phyloP scores from a whole-genome alignment of 305 asterid genomes.

The Solanum hybrid region DNA sequence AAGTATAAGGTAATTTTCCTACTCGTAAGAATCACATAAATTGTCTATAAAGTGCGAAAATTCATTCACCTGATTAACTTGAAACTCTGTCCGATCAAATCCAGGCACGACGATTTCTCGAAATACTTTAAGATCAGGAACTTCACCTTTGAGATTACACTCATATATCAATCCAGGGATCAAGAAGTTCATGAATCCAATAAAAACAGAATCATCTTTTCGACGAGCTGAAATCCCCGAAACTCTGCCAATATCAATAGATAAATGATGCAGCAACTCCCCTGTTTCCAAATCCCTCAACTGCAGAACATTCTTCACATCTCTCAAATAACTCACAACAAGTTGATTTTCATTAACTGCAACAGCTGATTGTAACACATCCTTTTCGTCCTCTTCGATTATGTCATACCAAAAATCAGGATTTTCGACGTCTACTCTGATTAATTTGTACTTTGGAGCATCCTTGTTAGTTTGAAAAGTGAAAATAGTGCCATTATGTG shows the following conservation, averaged over 20 bases:
- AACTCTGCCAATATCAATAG: slow-evolving; percentile 81
- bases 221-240: slow-evolving; percentile 61
- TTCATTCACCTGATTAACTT: slow-evolving; percentile 54
- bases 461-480: slow-evolving; percentile 82
- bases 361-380: slow-evolving; percentile 75
- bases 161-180: slow-evolving; percentile 66
- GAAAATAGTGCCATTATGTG: slow-evolving; percentile 70
- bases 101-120: slow-evolving; percentile 71
- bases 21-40: background rate
- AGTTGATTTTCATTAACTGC: slow-evolving; percentile 62
- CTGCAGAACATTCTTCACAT: slow-evolving; percentile 79
- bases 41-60: background rate
- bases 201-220: slow-evolving; percentile 47
- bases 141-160: slow-evolving; percentile 49
- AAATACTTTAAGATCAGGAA: slow-evolving; percentile 56
- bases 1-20: background rate
- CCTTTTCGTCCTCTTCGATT: slow-evolving; percentile 52
- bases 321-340: slow-evolving; percentile 63
- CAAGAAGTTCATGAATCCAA: slow-evolving; percentile 70
- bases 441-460: slow-evolving; percentile 84
- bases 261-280: slow-evolving; percentile 48
- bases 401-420: slow-evolving; percentile 71
- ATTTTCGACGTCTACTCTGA: slow-evolving; percentile 61
- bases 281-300: slow-evolving; percentile 78
- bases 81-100: slow-evolving; percentile 62